Evolutionary conservation across 768 basidiomycete genomes (phyloP), one percentile per base, ranked within the genome.

Genomic region (Pseudohyphozyma bogoriensis): DNA sequence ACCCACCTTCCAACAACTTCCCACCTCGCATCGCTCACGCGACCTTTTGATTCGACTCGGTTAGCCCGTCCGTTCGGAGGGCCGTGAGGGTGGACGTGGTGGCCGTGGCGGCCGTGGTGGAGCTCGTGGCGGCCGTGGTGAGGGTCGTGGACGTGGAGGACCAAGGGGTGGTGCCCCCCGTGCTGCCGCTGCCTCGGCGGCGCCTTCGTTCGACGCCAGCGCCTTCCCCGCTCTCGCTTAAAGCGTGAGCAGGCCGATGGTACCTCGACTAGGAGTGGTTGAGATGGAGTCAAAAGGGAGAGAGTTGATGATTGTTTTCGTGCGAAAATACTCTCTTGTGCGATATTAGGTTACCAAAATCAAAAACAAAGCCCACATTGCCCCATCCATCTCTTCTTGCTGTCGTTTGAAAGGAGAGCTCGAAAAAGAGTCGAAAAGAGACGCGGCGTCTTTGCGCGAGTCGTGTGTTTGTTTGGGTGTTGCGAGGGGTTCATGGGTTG

Each of bases 11-110:
- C 28, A 59, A 62, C 33, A 69, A 75, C 56, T 72, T 76, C 55
- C 77, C 83, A 62, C 79, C 79, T n/a, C 82, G 86, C 65, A 81
- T 82, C 60, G 81, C 81, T 58, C 77, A 73, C 53, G 79, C 79
- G 59, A n/a, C n/a, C n/a, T n/a, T n/a, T n/a, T n/a, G n/a, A n/a
- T n/a, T n/a, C n/a, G n/a, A n/a, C n/a, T n/a, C n/a, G n/a, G n/a
- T n/a, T n/a, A n/a, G n/a, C n/a, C n/a, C n/a, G n/a, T n/a, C n/a
- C n/a, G n/a, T n/a, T n/a, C n/a, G n/a, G 73, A 76, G 42, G 73
- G 77, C 54, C 76, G 78, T 53, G 79, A 77, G 58, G 73, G 73
- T 44, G 81, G 80, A 62, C 72, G 74, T 53, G 57, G 59, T 32
- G 59, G 65, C 15, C 55, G 60, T 31, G 55, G 67, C 32, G 65